These are phyloP conservation scores for Cryphonectria parasitica DNA, from an alignment of 2,329 filamentous ascomycete species.

Conservation along the genomic window DNA sequence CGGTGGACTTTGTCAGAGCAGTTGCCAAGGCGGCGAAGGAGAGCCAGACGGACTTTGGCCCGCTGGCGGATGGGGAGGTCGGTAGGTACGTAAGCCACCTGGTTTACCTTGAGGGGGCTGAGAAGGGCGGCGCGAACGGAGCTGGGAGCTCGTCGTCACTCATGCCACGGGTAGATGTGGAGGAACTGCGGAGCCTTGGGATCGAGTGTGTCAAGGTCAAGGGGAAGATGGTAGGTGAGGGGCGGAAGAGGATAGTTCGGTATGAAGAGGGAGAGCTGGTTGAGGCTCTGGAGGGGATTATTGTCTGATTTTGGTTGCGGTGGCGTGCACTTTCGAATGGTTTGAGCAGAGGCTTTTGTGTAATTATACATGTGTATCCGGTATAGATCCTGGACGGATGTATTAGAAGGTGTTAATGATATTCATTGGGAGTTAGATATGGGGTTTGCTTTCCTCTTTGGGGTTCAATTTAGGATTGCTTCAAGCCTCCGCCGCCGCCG, in stretches of 20 bases:
- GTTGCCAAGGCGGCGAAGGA: slow-evolving; percentile 76
- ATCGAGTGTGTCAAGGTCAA: slow-evolving; percentile 80
- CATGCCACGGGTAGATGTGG: slow-evolving; percentile 71
- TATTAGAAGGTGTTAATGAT: background rate
- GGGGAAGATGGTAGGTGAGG: slow-evolving; percentile 61
- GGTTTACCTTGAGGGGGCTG: slow-evolving; percentile 70
- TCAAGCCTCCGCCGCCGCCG: background rate
- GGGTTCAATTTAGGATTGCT: background rate
- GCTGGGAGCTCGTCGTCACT: slow-evolving; percentile 44
- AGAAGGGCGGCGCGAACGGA: background rate
- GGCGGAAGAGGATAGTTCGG: slow-evolving; percentile 54
- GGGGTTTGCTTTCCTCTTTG: background rate
- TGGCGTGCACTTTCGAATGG: no score
- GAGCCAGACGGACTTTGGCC: slow-evolving; percentile 56
- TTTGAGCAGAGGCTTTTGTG: background rate
- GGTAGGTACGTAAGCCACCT: slow-evolving; percentile 80
- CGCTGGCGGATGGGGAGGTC: slow-evolving; percentile 43
- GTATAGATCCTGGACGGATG: background rate
- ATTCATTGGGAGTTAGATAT: background rate
- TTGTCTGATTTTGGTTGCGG: background rate
- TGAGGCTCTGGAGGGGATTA: slow-evolving; percentile 60
- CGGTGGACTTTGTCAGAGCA: slow-evolving; percentile 79
- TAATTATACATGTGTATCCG: background rate
- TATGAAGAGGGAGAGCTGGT: slow-evolving; percentile 79
- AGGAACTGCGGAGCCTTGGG: slow-evolving; percentile 65